Percentiles rank a stretch among this genome's conserved stretches.
These are phyloP conservation scores for Saccharata proteae DNA, from an alignment of 2,329 filamentous ascomycete genomes.

Conservation along the genomic window DNA sequence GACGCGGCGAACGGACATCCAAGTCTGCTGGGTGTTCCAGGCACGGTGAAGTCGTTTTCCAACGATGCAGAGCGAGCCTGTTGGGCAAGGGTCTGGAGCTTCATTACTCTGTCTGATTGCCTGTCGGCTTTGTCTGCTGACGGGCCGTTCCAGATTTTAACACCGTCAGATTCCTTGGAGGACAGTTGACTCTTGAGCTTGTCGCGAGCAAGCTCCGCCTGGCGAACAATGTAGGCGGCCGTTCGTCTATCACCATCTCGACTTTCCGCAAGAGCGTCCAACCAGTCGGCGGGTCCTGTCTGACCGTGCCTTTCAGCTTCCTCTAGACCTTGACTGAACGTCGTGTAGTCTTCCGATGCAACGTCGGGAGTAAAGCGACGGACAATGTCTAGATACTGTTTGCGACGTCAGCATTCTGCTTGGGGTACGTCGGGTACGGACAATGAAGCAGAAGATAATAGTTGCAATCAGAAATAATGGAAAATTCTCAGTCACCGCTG, in stretches of 20 bases:
- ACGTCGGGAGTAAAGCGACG: conserved; percentile 27
- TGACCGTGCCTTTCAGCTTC: conserved; percentile 15
- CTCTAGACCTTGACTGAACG: conserved; percentile 27
- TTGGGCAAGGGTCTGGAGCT: conserved; percentile 7
- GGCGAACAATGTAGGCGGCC: conserved; percentile 21
- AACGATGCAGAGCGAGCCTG: conserved; percentile 25
- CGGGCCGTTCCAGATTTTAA: conserved; percentile 30
- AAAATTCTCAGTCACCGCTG: conserved; percentile 29
- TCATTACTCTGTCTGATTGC: conserved; percentile 6
- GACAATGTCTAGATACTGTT: conserved; percentile 27
- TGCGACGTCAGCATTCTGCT: conserved; percentile 9
- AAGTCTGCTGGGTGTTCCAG: conserved; percentile 66
- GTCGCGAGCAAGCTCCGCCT: conserved; percentile 21
- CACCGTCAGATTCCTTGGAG: conserved; percentile 15
- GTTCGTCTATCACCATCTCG: conserved; percentile 22
- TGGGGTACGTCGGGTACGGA: background rate
- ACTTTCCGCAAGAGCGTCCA: conserved; percentile 22
- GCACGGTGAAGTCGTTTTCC: conserved; percentile 83
- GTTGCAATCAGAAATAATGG: conserved; percentile 29
- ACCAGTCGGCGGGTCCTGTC: conserved; percentile 18
- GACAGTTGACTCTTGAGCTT: conserved; percentile 8
- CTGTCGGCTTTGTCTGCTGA: conserved; percentile 13
- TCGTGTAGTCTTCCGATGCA: conserved; percentile 23
- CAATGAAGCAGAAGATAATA: conserved; percentile 18
- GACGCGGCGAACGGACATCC: conserved; percentile 65